phyloP scores from a whole-genome alignment of 768 basidiomycete species.

The Brasilioporus rufonigricans region DNA sequence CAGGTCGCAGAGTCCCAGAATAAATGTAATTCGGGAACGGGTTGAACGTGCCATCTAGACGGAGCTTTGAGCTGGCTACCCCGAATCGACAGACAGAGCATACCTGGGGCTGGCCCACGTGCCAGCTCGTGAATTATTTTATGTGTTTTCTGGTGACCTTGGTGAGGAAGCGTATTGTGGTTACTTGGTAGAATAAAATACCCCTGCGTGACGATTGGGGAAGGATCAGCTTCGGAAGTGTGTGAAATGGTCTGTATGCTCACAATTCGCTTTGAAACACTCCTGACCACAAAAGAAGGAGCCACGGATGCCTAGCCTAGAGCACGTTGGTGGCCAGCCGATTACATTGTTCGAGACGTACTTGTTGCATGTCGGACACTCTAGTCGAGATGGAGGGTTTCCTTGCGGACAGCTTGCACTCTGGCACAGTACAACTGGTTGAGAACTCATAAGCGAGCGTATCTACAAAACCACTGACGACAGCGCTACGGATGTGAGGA shows the following conservation, averaged over 20 bases:
- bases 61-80: background rate
- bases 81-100: background rate
- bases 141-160: conserved; percentile 65
- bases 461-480: background rate
- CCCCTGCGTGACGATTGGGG: conserved; percentile 25
- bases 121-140: conserved; percentile 73
- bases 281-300: conserved; percentile 94
- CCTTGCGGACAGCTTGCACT: conserved; percentile 72
- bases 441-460: conserved; percentile 35
- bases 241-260: conserved; percentile 32
- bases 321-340: conserved; percentile 9
- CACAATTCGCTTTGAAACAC: conserved; percentile 94
- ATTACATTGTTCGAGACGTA: conserved; percentile 34
- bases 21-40: conserved; percentile 76
- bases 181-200: conserved; percentile 3
- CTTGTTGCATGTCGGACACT: conserved; percentile 96
- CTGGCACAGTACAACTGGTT: conserved; percentile 53
- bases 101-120: conserved; percentile 25
- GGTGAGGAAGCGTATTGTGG: background rate
- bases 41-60: conserved; percentile 71
- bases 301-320: conserved; percentile 74
- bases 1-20: conserved; percentile 76
- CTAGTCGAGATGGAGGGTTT: conserved; percentile 80
- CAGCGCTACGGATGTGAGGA: background rate
- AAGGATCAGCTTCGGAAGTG: background rate